Evolutionary conservation across 768 basidiomycete species (phyloP).

Genomic region (Phylloporus sp.): DNA sequence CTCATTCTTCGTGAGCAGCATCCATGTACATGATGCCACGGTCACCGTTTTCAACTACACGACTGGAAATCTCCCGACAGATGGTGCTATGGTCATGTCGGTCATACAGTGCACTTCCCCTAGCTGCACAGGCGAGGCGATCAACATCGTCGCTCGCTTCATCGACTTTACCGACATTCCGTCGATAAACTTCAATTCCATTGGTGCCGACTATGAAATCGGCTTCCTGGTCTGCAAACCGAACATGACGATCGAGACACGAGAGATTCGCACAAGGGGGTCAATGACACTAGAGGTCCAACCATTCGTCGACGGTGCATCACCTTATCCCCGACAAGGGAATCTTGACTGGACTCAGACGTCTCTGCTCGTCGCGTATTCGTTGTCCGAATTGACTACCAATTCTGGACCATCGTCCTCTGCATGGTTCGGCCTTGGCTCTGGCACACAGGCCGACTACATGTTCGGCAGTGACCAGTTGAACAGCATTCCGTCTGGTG

Average conservation of each 20-base stretch:
- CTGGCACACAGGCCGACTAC: constrained; percentile 8
- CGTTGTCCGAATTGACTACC: constrained; percentile 4
- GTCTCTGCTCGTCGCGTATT: constrained; percentile 7
- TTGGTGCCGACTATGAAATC: constrained; percentile 14
- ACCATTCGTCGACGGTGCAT: neutral
- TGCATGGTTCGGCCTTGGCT: constrained; percentile 8
- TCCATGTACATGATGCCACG: constrained; percentile 13
- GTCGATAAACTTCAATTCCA: constrained; percentile 8
- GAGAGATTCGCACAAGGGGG: constrained; percentile 17
- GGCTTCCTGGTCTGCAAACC: constrained; percentile 23
- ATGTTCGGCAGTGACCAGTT: constrained; percentile 7
- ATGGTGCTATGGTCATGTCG: constrained; percentile 15
- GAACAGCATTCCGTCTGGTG: neutral
- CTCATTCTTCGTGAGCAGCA: constrained; percentile 7
- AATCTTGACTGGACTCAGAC: constrained; percentile 18
- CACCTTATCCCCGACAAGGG: constrained; percentile 5
- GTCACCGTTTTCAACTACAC: constrained; percentile 12
- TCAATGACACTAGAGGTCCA: constrained; percentile 11
- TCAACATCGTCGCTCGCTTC: constrained; percentile 10
- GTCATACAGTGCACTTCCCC: constrained; percentile 13
- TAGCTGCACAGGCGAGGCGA: constrained; percentile 2
- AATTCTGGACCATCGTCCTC: constrained; percentile 9
- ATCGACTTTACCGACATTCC: constrained; percentile 13
- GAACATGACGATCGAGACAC: constrained; percentile 18
- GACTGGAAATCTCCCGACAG: constrained; percentile 13